Conservation (phyloP, 2,329 filamentous ascomycete genomes). For the Paecilomyces variotii region DNA sequence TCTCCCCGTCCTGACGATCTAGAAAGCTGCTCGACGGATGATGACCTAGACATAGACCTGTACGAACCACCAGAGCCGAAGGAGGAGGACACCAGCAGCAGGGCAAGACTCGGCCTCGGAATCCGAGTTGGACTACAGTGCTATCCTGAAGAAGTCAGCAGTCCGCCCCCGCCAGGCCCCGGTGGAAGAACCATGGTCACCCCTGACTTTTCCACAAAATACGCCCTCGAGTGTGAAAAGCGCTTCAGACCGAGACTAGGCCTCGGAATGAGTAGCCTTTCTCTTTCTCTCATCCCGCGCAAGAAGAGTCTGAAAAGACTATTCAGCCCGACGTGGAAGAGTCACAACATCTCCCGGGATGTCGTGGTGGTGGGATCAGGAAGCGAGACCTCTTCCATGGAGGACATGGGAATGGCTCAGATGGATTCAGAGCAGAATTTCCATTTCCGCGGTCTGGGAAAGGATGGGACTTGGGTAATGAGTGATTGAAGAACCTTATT, state of each 20-base stretch:
- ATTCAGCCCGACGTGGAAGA: neutral
- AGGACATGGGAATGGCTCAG: neutral
- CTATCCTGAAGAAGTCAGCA: slow-evolving; percentile 7
- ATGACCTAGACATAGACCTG: neutral
- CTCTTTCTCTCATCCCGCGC: neutral
- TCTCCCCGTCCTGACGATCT: slow-evolving; percentile 6
- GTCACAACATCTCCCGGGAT: neutral
- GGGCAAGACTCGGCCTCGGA: slow-evolving; percentile 6
- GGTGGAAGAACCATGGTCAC: slow-evolving; percentile 13
- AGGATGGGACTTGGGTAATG: slow-evolving; percentile 14
- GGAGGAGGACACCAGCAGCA: slow-evolving; percentile 2
- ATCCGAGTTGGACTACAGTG: slow-evolving; percentile 4
- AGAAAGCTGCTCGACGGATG: neutral
- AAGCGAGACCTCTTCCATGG: neutral
- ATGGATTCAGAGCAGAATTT: neutral
- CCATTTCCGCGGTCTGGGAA: slow-evolving; percentile 11
- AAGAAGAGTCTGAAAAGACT: neutral
- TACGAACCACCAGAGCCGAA: slow-evolving; percentile 2
- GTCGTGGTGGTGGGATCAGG: neutral
- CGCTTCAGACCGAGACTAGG: slow-evolving; percentile 1
- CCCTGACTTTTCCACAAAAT: slow-evolving; percentile 12
- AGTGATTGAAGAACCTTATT: slow-evolving; percentile 3
- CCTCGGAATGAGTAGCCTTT: neutral
- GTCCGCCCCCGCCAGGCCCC: slow-evolving; percentile 13
- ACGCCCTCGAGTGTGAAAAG: slow-evolving; percentile 12